Percentiles rank a stretch among this genome's conserved stretches.
phyloP scores from a whole-genome alignment of 768 basidiomycete genomes.

The Inosperma sp. region DNA sequence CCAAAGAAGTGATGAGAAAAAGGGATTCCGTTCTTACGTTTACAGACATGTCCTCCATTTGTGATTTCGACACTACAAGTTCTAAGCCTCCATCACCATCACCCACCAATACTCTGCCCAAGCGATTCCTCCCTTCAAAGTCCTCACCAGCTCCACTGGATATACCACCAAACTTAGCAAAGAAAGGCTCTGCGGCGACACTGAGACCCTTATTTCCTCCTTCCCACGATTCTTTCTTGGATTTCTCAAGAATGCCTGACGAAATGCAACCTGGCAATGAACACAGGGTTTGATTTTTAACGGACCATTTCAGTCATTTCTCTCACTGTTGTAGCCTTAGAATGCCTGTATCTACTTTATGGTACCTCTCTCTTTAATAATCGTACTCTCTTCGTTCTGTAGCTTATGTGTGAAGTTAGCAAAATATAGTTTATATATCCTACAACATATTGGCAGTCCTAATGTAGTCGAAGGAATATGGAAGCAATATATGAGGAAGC shows the following conservation, averaged over 20 bases:
- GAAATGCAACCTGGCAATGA: neutral
- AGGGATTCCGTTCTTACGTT: constrained; percentile 26
- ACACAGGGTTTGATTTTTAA: constrained; percentile 7
- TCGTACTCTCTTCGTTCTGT: neutral
- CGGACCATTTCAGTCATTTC: neutral
- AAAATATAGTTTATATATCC: constrained; percentile 2
- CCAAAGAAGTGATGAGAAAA: constrained; percentile 26
- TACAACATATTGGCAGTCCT: too few species aligned
- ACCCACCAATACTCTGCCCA: constrained; percentile 1
- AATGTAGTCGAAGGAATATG: too few species aligned
- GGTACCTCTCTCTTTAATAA: neutral
- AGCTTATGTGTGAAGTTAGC: neutral
- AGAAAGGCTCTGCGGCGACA: neutral
- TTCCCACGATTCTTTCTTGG: constrained; percentile 10
- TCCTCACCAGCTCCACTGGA: too few species aligned
- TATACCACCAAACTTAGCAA: too few species aligned
- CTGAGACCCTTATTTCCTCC: constrained; percentile 11
- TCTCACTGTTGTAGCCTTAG: constrained; percentile 5
- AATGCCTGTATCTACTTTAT: constrained; percentile 4
- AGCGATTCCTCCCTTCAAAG: too few species aligned
- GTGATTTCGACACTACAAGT: constrained; percentile 16
- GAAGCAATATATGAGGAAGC: neutral
- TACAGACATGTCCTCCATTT: constrained; percentile 22
- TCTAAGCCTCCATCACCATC: constrained; percentile 10
- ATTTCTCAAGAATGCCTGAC: neutral